Base-by-base conservation (phyloP, 2,329 filamentous ascomycete genomes). In the Sporothrix inflata region DNA sequence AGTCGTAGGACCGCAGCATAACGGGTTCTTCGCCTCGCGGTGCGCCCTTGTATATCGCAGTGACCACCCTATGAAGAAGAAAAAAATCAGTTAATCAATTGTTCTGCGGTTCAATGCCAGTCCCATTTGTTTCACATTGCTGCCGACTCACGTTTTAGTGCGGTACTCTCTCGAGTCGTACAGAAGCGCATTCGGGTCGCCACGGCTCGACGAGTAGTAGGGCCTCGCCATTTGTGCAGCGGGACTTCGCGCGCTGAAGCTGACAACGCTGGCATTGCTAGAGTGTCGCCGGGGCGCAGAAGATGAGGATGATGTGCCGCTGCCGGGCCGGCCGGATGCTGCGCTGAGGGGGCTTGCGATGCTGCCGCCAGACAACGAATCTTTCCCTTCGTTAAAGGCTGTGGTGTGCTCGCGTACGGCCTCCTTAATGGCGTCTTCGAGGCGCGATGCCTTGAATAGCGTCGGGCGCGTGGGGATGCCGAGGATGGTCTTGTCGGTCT, bases 401-500 rank as follows among this genome's bases (percentile, higher is more conserved):
- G 94, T 84, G 0, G 94, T 98, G 79, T 94, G 91, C 78, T 97
- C 93, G 73, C 91, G 86, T 7, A 98, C 95, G 75, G 92, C 94
- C 77, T 97, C 92, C 79, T 89, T 90, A 77, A 98, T 98, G 2
- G 94, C 95, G 76, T 98, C 94, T 47, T 99, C 95, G 63, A 99
- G 85, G 81, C 94, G 95, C 53, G 94, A 97, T 12, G 96, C 96
- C 83, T 99, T 99, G 88, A 98, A 99, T 38, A 99, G 83, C 0
- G 96, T 99, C 5, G 93, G 94, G 47, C 94, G 91, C 79, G 97
- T 98, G 0, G 96, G 96, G 73, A 99, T 97, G 12, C 96, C 96
- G 45, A 93, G 94, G 77, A 99, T 92, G 4, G 95, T 98, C 85
- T 99, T 99, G 84, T 99, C 96, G 5, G 96, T 98, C 83, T 98